phyloP scores from a whole-genome alignment of 2,329 filamentous ascomycete species.

The Acarospora socialis region DNA sequence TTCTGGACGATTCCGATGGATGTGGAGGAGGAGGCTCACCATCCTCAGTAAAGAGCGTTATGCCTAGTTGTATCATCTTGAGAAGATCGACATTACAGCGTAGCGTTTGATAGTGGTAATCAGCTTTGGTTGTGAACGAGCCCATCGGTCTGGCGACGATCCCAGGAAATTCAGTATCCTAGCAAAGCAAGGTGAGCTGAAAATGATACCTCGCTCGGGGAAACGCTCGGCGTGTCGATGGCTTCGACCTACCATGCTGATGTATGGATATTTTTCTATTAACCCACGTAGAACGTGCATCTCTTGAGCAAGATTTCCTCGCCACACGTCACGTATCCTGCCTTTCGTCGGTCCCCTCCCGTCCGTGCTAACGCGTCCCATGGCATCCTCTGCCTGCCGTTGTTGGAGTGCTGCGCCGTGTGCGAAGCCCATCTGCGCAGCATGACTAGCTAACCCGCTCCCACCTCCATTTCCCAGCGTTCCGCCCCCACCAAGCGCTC shows the following conservation, averaged over 20 bases:
- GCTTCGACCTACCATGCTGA: slow-evolving; percentile 76
- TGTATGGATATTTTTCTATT: slow-evolving; percentile 83
- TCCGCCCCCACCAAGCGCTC: slow-evolving; percentile 41
- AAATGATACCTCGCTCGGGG: slow-evolving; percentile 14
- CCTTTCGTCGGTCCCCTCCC: slow-evolving; percentile 47
- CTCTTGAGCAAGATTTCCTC: slow-evolving; percentile 78
- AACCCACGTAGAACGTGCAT: slow-evolving; percentile 72
- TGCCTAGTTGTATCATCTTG: slow-evolving; percentile 92
- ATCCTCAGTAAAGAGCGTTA: slow-evolving; percentile 82
- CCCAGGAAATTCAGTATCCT: slow-evolving; percentile 98
- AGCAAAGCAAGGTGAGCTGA: slow-evolving; percentile 10
- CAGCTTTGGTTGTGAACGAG: slow-evolving; percentile 82
- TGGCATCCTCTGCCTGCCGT: slow-evolving; percentile 30
- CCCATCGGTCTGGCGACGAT: slow-evolving; percentile 94
- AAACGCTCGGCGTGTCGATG: slow-evolving; percentile 6
- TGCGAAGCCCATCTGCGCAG: slow-evolving; percentile 74
- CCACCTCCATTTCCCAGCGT: slow-evolving; percentile 32
- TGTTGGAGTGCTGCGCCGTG: slow-evolving; percentile 55
- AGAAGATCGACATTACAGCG: slow-evolving; percentile 94
- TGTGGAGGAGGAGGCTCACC: slow-evolving; percentile 72
- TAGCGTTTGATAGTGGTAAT: slow-evolving; percentile 97
- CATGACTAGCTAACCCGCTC: slow-evolving; percentile 71
- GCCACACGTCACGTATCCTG: slow-evolving; percentile 93
- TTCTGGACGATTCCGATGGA: slow-evolving; percentile 38
- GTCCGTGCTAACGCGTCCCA: slow-evolving; percentile 30